Percentiles rank a stretch among this genome's conserved stretches.
Evolutionary conservation across 768 basidiomycete species (phyloP).

Genomic region (Leccinum obscurum): DNA sequence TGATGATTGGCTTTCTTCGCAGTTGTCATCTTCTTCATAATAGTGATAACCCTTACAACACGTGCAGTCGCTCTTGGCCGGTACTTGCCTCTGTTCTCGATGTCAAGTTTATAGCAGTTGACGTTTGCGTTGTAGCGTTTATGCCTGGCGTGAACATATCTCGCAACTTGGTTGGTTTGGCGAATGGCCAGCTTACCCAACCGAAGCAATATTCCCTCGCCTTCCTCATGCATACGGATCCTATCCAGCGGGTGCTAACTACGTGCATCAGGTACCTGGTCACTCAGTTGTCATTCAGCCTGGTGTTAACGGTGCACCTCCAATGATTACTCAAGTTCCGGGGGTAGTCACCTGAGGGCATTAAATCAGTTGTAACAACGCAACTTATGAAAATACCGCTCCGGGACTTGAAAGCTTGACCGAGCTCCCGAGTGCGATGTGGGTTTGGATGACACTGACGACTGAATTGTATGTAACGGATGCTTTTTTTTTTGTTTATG

Average conservation of each 20-base stretch:
- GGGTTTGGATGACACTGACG: constrained; percentile 11
- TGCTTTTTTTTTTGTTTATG: constrained; percentile 13
- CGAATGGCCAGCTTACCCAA: constrained; percentile 61
- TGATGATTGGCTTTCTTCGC: constrained; percentile 1
- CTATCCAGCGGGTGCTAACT: constrained; percentile 34
- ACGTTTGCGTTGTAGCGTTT: constrained; percentile 15
- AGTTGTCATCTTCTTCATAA: constrained; percentile 51
- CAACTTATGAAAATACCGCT: neutral
- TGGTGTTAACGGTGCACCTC: constrained; percentile 55
- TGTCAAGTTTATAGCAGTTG: neutral
- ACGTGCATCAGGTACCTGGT: constrained; percentile 54
- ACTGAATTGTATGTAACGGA: constrained; percentile 5
- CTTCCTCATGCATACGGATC: constrained; percentile 34
- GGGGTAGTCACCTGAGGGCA: constrained; percentile 25
- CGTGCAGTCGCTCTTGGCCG: constrained; percentile 35
- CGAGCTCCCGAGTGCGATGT: neutral
- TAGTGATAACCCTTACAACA: constrained; percentile 57
- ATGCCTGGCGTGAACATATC: constrained; percentile 37
- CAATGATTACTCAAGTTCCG: constrained; percentile 63
- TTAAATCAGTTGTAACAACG: neutral
- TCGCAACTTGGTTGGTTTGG: constrained; percentile 77
- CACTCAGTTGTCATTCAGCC: constrained; percentile 71
- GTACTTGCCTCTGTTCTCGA: constrained; percentile 12
- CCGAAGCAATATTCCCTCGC: constrained; percentile 26
- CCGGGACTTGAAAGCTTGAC: neutral